phyloP scores from a whole-genome alignment of 371 early-diverging fungal genomes.

The Mortierella polycephala region DNA sequence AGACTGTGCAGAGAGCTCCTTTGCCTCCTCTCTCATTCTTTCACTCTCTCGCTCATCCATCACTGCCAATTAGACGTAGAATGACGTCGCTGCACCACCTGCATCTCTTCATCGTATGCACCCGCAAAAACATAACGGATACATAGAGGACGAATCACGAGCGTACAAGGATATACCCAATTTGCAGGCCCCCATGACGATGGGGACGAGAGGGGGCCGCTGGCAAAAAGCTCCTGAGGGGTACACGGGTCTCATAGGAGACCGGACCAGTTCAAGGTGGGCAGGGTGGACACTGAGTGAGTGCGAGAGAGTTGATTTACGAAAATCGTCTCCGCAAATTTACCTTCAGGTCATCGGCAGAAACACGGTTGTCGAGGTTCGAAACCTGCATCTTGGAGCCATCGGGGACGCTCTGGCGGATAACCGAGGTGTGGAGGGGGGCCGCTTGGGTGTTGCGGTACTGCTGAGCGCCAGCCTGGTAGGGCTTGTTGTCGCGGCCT shows the following conservation, averaged over 20 bases:
- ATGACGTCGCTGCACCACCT: too few species aligned
- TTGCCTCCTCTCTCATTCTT: too few species aligned
- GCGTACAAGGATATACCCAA: too few species aligned
- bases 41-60: too few species aligned
- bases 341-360: slow-evolving; percentile 73
- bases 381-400: slow-evolving; percentile 75
- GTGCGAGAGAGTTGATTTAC: slow-evolving; percentile 6
- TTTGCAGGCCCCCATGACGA: too few species aligned
- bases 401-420: slow-evolving; percentile 53
- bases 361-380: slow-evolving; percentile 78
- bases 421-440: slow-evolving; percentile 48
- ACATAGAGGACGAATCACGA: too few species aligned
- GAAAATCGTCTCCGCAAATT: slow-evolving; percentile 52
- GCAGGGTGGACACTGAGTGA: background rate
- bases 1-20: too few species aligned
- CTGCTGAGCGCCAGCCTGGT: slow-evolving; percentile 58
- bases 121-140: too few species aligned
- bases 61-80: too few species aligned
- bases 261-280: slow-evolving; percentile 4
- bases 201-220: too few species aligned
- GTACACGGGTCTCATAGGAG: background rate
- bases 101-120: too few species aligned
- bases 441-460: slow-evolving; percentile 46
- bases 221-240: background rate
- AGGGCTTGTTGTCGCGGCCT: slow-evolving; percentile 57